Evolutionary conservation across 192 early-diverging fungal species (phyloP), one percentile per base, ranked within the genome.

Genomic region (Allomyces javanicus): DNA sequence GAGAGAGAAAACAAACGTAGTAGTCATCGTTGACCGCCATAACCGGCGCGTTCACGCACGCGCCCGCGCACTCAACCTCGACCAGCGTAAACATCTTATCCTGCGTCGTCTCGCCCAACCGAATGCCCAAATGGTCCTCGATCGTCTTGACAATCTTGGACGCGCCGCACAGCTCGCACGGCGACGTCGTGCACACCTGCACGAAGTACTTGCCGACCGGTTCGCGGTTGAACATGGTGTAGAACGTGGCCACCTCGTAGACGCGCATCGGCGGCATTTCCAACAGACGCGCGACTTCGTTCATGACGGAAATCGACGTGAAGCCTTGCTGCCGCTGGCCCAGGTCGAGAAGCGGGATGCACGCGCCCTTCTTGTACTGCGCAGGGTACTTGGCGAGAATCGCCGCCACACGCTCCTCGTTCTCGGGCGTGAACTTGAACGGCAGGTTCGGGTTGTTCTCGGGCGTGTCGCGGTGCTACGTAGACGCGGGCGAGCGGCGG

Each of bases 161-260:
- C 25, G 94, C 81, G 44, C 95, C 94, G 76, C 96, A 94, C 58
- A 97, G 82, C 78, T 94, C 84, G 75, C 96, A 99, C 22, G 96
- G 96, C 25, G 94, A 95, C 12, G 96, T 99, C 23, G 94, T 97
- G 83, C 96, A 99, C 62, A 99, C 80, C 77, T 99, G 96, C 70
- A 99, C 73, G 72, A 99, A 96, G 81, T 96, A 94, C 76, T 97
- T 99, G 68, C 96, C 96, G 62, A 96, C 89, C n/a, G 96, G 96
- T 67, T 89, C 87, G 83, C 92, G 82, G 82, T 97, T 97, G 79
- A 90, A 99, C 96, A 99, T 99, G 65, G 96, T 99, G 73, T 99
- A 99, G 77, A 99, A 99, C 33, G 94, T 97, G n/a, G 96, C 96
- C 23, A 99, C 96, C 74, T 99, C 94, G 80, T 97, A 97, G 62